Base-by-base conservation (phyloP, 2,329 filamentous ascomycete species). In the Tolypocladium guangdongense region DNA sequence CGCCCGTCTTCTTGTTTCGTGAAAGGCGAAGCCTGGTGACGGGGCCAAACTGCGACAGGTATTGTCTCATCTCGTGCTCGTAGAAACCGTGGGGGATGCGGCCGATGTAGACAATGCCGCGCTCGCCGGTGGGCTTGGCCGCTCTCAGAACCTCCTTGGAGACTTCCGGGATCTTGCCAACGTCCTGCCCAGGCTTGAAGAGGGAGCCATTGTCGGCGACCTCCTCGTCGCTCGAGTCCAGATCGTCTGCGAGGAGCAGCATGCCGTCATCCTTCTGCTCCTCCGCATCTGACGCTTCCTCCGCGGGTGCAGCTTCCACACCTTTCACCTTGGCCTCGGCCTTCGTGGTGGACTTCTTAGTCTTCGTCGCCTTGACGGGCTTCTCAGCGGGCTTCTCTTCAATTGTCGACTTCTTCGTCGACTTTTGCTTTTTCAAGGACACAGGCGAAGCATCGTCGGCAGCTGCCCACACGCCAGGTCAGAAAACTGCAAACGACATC, bases 31-130 rank as follows among this genome's bases (percentile, higher is more conserved):
- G 78, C 53, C 73, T 83, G 51, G 77, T 81, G 63, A 99, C 90
- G 16, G 82, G 76, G 61, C 93, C 93, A 62, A 99, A 99, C 70
- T 99, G 93, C 52, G 84, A 81, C 67, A 97, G 95, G 77, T 97
- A 99, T 59, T 85, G 83, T 62, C 83, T 84, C 87, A 99, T 95
- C 73, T 97, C 87, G 64, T 90, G 82, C 74, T 99, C 93, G 78
- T 92, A 97, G 82, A 99, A 99, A 73, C 93, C 74, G 72, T 93
- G 89, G 39, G 91, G 91, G 56, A 96, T 86, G 59, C 90, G 89
- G 66, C 89, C 90, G 63, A 99, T 78, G 72, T 96, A 97, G 64
- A 97, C 78, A 41, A 93, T 85, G 48, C 91, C 92, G 1, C 88
- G 82, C 51, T 80, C 78, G 48, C 78, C 75, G 54, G 74, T 73